Percentiles rank a stretch among this genome's conserved stretches.
Evolutionary conservation across 805 yeast genomes (phyloP).

Genomic region (Kluyveromyces lactis): DNA sequence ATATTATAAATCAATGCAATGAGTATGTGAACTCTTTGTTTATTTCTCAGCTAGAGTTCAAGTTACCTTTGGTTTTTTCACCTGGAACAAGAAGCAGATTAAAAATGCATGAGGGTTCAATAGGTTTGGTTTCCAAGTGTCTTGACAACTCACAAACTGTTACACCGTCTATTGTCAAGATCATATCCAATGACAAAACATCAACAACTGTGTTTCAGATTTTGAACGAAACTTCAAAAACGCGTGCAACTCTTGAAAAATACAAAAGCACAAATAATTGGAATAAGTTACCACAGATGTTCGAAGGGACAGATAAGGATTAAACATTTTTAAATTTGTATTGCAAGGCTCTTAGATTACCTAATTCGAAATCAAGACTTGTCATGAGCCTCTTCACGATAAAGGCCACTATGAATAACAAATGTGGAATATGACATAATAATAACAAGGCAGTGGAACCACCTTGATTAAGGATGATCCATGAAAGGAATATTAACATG

Average conservation of each 20-base stretch:
- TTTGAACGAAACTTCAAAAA: constrained; percentile 3
- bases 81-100: constrained; percentile 16
- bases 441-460: constrained; percentile 9
- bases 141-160: constrained; percentile 17
- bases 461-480: constrained; percentile 18
- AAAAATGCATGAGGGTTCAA: constrained; percentile 13
- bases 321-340: constrained; percentile 28
- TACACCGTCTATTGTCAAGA: constrained; percentile 16
- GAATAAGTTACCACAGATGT: neutral
- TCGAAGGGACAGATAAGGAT: neutral
- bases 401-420: constrained; percentile 15
- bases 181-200: constrained; percentile 14
- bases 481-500: constrained; percentile 20
- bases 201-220: constrained; percentile 19
- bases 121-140: constrained; percentile 24
- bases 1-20: constrained; percentile 14
- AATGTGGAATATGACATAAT: constrained; percentile 19
- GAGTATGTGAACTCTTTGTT: constrained; percentile 22
- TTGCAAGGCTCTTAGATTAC: constrained; percentile 18
- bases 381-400: constrained; percentile 16
- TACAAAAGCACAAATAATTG: neutral
- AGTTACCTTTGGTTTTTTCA: constrained; percentile 29
- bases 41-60: constrained; percentile 29
- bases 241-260: constrained; percentile 1
- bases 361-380: constrained; percentile 18